Evolutionary conservation across 2,329 filamentous ascomycete genomes (phyloP).

Genomic region (Cytospora chrysosperma): DNA sequence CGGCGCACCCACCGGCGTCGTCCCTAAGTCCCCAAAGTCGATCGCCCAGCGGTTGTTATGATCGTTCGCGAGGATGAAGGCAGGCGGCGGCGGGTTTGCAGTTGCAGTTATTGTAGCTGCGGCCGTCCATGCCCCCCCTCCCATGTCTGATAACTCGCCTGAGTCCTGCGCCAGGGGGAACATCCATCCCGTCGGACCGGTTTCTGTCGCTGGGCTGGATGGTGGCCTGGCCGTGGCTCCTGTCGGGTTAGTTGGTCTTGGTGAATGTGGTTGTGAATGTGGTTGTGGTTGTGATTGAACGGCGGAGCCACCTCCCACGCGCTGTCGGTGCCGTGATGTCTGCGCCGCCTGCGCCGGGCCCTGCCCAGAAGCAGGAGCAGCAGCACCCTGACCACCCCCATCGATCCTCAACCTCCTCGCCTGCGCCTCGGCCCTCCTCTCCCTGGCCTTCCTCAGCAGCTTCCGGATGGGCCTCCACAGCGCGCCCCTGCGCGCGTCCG

Average conservation of each 20-base stretch:
- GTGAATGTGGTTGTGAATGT: too few relatives aligned
- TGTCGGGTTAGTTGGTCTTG: neutral
- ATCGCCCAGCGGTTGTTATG: slow-evolving; percentile 13
- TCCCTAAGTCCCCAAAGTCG: slow-evolving; percentile 14
- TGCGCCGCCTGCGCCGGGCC: neutral
- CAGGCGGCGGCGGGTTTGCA: neutral
- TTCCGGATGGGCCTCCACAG: slow-evolving; percentile 56
- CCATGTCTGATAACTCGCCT: neutral
- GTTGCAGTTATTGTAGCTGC: too few relatives aligned
- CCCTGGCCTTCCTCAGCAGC: slow-evolving; percentile 49
- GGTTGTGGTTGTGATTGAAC: neutral
- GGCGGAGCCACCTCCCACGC: neutral
- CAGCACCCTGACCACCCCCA: neutral
- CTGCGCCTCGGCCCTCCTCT: slow-evolving; percentile 36
- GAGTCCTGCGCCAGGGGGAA: slow-evolving; percentile 15
- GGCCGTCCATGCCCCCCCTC: neutral
- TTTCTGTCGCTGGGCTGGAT: slow-evolving; percentile 1
- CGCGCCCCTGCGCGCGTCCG: slow-evolving; percentile 49
- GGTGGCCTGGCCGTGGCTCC: neutral
- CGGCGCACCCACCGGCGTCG: slow-evolving; percentile 4
- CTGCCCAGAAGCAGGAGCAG: neutral
- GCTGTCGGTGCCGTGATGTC: neutral
- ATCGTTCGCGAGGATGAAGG: neutral
- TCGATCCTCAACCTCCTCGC: slow-evolving; percentile 30
- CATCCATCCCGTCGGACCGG: slow-evolving; percentile 12